Base-by-base conservation (phyloP, 164 flowering plant species). In the Chimonanthus praecox region DNA sequence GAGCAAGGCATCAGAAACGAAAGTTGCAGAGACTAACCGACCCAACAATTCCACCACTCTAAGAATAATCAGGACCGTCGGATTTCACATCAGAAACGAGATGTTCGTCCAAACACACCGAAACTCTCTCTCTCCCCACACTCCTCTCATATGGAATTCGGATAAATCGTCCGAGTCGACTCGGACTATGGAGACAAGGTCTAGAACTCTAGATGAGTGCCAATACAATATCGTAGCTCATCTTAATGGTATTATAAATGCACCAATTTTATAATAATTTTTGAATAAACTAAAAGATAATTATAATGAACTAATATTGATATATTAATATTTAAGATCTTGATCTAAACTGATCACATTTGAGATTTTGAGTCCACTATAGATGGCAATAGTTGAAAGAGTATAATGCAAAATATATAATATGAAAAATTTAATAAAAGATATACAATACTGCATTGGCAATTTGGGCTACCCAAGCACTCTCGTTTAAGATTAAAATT, bases 1-100 rank as follows among this genome's bases (percentile, higher is more conserved):
- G 65, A 15, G 68, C 93, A 95, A 47, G 99, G 99, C 54, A 97
- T 95, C 50, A 95, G 77, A 58, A 95, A 97, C 1, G 98, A 93
- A 13, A 95, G 94, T 80, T 93, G 98, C 75, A 93, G 79, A 5
- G 99, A 98, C 99, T 98, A 95, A 46, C 99, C 98, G 71, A 95
- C 85, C 80, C 50, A 74, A 46, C 16, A 77, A 68, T 33, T 76
- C 78, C 47, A 75, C 64, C 49, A 67, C 69, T 2, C 18, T 6
- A 49, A 69, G 85, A 58, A 7, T 78, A 46, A 13, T 74, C 21
- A 3, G 74, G 61, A 70, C 5, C 70, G 72, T 73, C 74, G 43
- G 77, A 67, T 49, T 1, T 49, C 15, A 74, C 82, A 71, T 84
- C 79, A 4, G 77, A 45, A 73, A 66, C 71, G 89, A 78, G 77